Conservation (phyloP, 31 red algal genomes). For the Odonthalia washingtoniensis region DNA sequence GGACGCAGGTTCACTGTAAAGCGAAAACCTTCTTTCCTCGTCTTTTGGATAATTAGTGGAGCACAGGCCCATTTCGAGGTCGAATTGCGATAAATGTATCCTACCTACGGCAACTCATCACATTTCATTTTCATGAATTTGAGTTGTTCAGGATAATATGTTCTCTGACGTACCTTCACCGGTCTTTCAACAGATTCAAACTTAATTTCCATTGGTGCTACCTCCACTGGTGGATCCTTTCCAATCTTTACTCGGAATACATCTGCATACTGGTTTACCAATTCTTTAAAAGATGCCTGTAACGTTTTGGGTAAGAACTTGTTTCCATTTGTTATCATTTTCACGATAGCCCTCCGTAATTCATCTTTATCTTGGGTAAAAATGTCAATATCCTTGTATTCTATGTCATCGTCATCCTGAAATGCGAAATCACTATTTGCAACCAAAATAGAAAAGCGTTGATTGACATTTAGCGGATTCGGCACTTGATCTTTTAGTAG, state of each 20-base stretch:
- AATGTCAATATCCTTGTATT: constrained; percentile 68
- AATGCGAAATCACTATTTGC: constrained; percentile 39
- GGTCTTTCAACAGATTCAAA: constrained; percentile 17
- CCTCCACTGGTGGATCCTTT: constrained; percentile 25
- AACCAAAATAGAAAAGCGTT: no score
- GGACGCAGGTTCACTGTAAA: constrained; percentile 42
- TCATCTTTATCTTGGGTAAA: constrained; percentile 1
- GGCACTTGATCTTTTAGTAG: no score
- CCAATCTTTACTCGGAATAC: constrained; percentile 16
- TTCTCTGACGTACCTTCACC: constrained; percentile 3
- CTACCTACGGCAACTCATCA: constrained; percentile 31
- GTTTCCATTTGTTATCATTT: constrained; percentile 1
- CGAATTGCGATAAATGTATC: constrained; percentile 40
- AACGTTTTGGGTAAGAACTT: constrained; percentile 7
- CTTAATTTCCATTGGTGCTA: constrained; percentile 22
- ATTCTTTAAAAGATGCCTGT: not conserved
- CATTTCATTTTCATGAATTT: constrained; percentile 39
- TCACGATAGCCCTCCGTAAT: constrained; percentile 11
- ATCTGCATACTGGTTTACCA: not conserved
- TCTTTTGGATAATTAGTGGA: constrained; percentile 38
- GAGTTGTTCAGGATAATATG: constrained; percentile 52
- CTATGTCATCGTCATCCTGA: constrained; percentile 54
- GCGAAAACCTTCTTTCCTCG: constrained; percentile 12
- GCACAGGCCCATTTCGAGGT: constrained; percentile 59
- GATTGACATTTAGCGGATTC: no score